A percentile compares a stretch with the other conserved stretches of the same genome.
These are phyloP conservation scores for Nakaseomyces glabratus DNA, from an alignment of 1,139 yeast genomes.

Conservation along the genomic window DNA sequence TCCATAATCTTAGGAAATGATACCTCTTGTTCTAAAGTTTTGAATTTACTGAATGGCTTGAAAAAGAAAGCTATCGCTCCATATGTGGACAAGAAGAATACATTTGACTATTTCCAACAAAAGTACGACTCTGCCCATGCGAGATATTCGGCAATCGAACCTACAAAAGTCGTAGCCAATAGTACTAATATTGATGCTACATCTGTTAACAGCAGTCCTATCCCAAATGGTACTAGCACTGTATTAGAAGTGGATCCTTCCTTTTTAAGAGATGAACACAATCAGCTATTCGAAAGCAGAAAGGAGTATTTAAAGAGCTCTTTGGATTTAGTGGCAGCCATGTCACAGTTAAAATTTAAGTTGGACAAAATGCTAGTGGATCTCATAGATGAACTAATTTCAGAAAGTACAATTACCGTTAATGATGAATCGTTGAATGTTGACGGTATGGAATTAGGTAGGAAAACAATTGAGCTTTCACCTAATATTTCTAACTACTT, in stretches of 20 bases:
- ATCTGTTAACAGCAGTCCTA: conserved; percentile 46
- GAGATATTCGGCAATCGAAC: conserved; percentile 1
- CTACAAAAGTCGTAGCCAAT: conserved; percentile 23
- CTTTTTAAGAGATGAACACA: conserved; percentile 42
- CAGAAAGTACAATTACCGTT: conserved; percentile 18
- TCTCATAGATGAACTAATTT: conserved; percentile 28
- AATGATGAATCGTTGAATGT: conserved; percentile 13
- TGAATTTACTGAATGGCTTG: conserved; percentile 17
- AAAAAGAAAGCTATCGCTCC: conserved; percentile 38
- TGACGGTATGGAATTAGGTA: conserved; percentile 4
- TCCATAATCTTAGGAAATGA: conserved; percentile 16
- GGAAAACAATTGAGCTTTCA: conserved; percentile 11
- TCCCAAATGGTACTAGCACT: conserved; percentile 22
- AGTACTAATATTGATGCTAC: conserved; percentile 44
- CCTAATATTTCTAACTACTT: conserved; percentile 23
- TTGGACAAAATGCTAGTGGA: conserved; percentile 48
- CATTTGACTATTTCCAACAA: conserved; percentile 54
- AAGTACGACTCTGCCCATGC: conserved; percentile 46
- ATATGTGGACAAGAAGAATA: conserved; percentile 45
- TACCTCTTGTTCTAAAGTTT: conserved; percentile 13
- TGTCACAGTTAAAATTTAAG: conserved; percentile 43
- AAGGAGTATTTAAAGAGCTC: conserved; percentile 59
- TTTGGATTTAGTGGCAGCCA: conserved; percentile 49
- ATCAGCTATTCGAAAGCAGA: conserved; percentile 42
- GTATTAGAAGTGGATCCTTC: conserved; percentile 5